Evolutionary conservation across 768 basidiomycete species (phyloP).

Genomic region (Tulasnella sp.): DNA sequence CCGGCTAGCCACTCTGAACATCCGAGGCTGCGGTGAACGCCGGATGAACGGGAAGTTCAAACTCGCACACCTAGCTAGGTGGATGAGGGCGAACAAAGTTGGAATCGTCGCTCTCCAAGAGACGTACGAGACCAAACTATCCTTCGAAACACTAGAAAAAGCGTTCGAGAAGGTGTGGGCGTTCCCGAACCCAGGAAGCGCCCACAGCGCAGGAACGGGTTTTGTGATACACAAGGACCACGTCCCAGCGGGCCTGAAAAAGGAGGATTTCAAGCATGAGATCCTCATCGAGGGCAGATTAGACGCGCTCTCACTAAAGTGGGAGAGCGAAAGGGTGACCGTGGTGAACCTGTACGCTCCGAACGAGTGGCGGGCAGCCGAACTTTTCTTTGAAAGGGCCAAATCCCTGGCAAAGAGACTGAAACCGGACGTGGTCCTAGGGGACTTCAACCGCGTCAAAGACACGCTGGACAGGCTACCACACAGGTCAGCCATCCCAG

Average conservation of each 20-base stretch:
- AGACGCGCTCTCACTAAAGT: neutral
- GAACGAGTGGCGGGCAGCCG: neutral
- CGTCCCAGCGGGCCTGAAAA: neutral
- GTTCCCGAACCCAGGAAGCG: neutral
- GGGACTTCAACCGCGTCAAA: neutral
- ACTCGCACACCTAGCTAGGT: neutral
- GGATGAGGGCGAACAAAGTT: neutral
- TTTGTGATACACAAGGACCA: neutral
- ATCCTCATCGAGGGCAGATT: neutral
- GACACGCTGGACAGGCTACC: neutral
- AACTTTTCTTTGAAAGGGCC: no score
- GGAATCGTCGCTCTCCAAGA: constrained; percentile 1
- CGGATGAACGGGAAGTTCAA: neutral
- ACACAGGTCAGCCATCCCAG: neutral
- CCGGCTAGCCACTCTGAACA: neutral
- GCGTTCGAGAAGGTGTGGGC: neutral
- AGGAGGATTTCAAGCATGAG: neutral
- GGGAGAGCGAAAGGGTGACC: neutral
- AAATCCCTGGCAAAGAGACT: neutral
- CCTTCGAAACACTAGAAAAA: neutral
- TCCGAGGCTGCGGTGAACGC: neutral
- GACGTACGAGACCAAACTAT: neutral
- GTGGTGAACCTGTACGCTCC: neutral
- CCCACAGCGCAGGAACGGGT: neutral
- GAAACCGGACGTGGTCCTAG: neutral